Evolutionary conservation across 352 stramenopile genomes (phyloP).

Genomic region (Globisporangium lucens): DNA sequence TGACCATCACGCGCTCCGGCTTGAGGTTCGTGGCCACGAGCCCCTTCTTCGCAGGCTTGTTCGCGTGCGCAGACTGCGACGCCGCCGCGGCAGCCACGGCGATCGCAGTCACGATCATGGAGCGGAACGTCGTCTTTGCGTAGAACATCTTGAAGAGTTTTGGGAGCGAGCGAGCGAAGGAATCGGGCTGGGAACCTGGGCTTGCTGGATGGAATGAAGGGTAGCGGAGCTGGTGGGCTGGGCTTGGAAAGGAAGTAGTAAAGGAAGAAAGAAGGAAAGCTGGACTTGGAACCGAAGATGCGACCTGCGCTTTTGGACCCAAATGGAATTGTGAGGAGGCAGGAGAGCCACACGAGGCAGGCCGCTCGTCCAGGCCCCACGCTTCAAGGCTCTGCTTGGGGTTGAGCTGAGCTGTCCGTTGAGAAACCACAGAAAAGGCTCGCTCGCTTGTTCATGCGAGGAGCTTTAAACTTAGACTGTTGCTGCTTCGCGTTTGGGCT

Average conservation of each 20-base stretch:
- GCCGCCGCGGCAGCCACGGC: slow-evolving; percentile 3
- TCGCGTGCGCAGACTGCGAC: slow-evolving; percentile 6
- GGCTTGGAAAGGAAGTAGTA: not conserved
- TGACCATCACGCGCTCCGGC: slow-evolving; percentile 6
- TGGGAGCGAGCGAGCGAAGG: not conserved
- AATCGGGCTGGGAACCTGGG: not conserved
- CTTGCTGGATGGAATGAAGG: not conserved
- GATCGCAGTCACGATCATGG: slow-evolving; percentile 9
- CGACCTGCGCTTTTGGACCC: slow-evolving; percentile 7
- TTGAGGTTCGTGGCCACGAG: slow-evolving; percentile 14
- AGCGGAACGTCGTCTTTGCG: slow-evolving; percentile 16
- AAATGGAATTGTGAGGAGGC: slow-evolving; percentile 14
- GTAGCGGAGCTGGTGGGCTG: not conserved
- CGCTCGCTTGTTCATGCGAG: not conserved
- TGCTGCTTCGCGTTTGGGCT: not conserved
- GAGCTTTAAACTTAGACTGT: not conserved
- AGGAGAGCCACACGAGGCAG: not conserved
- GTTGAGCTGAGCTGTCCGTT: not conserved
- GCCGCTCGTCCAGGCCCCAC: not conserved
- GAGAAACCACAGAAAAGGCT: not conserved
- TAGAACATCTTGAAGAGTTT: slow-evolving; percentile 11
- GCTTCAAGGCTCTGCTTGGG: not conserved
- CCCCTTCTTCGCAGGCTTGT: slow-evolving; percentile 12
- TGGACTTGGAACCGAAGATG: slow-evolving; percentile 2
- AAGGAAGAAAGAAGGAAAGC: not conserved